These are phyloP conservation scores for Curvularia lunata DNA, from an alignment of 2,329 filamentous ascomycete genomes.

Conservation along the genomic window DNA sequence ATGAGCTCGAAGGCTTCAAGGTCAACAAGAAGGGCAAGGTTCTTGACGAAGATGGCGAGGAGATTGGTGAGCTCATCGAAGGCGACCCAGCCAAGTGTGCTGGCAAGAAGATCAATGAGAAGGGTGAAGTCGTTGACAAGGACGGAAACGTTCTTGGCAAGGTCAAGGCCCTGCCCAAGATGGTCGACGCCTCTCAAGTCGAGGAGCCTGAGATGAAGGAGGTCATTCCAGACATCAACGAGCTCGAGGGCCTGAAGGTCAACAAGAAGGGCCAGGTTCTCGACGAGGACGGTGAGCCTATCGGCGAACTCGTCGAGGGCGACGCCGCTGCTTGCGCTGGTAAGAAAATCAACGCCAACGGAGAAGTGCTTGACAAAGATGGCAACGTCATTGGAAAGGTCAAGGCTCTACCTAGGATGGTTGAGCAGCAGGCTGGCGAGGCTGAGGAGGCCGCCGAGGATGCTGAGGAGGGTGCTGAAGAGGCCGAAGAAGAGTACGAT, in stretches of 20 bases:
- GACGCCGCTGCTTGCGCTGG: slow-evolving; percentile 67
- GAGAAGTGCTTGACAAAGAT: slow-evolving; percentile 68
- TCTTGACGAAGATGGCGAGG: slow-evolving; percentile 60
- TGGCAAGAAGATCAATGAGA: slow-evolving; percentile 68
- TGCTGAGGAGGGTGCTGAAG: slow-evolving; percentile 44
- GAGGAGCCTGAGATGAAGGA: slow-evolving; percentile 49
- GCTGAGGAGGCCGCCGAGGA: slow-evolving; percentile 40
- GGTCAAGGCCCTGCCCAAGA: slow-evolving; percentile 60
- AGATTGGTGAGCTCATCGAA: slow-evolving; percentile 60
- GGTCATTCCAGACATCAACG: slow-evolving; percentile 54
- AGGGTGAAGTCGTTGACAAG: slow-evolving; percentile 69
- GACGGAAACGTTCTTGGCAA: slow-evolving; percentile 68
- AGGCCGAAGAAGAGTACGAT: slow-evolving; percentile 36
- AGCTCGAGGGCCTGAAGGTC: slow-evolving; percentile 61
- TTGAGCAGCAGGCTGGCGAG: slow-evolving; percentile 45
- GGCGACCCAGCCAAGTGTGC: slow-evolving; percentile 68
- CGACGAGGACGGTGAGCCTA: slow-evolving; percentile 60
- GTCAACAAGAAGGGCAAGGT: slow-evolving; percentile 65
- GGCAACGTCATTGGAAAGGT: slow-evolving; percentile 69
- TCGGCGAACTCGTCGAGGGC: slow-evolving; percentile 62
- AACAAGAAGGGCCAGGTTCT: slow-evolving; percentile 64
- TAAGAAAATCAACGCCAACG: slow-evolving; percentile 69
- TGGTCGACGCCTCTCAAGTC: slow-evolving; percentile 33
- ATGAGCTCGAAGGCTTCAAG: slow-evolving; percentile 60
- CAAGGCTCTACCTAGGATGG: slow-evolving; percentile 57